Evolutionary conservation across 768 basidiomycete species (phyloP).

Genomic region (Artomyces pyxidatus): DNA sequence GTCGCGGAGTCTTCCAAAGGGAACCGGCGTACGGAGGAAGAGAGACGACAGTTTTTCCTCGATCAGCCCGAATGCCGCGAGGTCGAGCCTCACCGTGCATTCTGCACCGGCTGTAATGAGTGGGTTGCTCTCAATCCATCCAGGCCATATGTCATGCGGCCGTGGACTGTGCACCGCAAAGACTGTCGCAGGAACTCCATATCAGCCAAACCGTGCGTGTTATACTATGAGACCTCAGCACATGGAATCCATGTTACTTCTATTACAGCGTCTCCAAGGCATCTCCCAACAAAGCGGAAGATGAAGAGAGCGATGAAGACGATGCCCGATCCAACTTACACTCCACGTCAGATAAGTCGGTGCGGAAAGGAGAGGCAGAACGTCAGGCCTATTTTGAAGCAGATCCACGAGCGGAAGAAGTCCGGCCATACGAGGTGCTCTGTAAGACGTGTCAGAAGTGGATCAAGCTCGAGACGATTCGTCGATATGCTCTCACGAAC

Average conservation of each 20-base stretch:
- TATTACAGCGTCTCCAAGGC: background rate
- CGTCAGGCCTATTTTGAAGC: conserved; percentile 43
- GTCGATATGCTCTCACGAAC: conserved; percentile 36
- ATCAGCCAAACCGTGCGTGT: conserved; percentile 20
- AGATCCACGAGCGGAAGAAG: conserved; percentile 43
- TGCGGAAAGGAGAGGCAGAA: conserved; percentile 31
- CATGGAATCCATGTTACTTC: background rate
- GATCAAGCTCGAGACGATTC: conserved; percentile 37
- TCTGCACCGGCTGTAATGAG: conserved; percentile 50
- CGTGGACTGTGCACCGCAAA: conserved; percentile 53
- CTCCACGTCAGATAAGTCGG: conserved; percentile 16
- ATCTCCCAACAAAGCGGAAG: conserved; percentile 4
- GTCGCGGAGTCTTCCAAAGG: conserved; percentile 41
- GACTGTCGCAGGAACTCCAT: conserved; percentile 37
- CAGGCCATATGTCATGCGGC: conserved; percentile 47
- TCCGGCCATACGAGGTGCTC: conserved; percentile 42
- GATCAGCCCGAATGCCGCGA: conserved; percentile 51
- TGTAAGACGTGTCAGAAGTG: conserved; percentile 60
- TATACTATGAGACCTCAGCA: conserved; percentile 3
- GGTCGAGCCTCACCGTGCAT: conserved; percentile 49
- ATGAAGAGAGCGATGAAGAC: conserved; percentile 19
- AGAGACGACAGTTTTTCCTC: conserved; percentile 56
- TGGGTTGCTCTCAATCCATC: conserved; percentile 49
- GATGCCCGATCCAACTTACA: conserved; percentile 22
- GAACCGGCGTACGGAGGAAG: conserved; percentile 50